phyloP scores from a whole-genome alignment of 1,284 basidiomycete species.

The Flammula alnicola region DNA sequence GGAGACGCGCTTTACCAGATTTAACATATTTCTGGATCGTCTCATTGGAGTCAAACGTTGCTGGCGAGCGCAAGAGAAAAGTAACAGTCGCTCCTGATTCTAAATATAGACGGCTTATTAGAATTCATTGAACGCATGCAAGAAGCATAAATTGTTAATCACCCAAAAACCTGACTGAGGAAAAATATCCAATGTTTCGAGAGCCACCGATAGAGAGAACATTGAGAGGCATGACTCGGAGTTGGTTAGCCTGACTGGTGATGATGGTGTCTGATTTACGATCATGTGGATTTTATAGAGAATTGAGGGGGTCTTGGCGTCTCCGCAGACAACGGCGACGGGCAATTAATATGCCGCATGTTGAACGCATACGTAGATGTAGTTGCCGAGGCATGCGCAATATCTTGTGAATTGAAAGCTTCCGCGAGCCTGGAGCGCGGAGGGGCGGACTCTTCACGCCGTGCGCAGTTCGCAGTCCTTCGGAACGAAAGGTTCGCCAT shows the following conservation, averaged over 20 bases:
- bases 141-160: constrained; percentile 19
- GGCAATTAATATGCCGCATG: too few relatives aligned
- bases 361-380: too few relatives aligned
- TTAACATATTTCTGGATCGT: constrained; percentile 45
- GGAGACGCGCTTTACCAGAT: constrained; percentile 47
- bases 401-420: too few relatives aligned
- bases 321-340: too few relatives aligned
- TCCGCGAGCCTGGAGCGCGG: too few relatives aligned
- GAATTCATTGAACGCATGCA: neutral
- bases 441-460: too few relatives aligned
- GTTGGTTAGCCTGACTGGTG: neutral
- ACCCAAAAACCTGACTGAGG: constrained; percentile 57
- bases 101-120: constrained; percentile 19
- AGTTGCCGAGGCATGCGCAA: too few relatives aligned
- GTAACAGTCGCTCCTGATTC: constrained; percentile 54
- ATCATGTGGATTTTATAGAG: too few relatives aligned
- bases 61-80: constrained; percentile 50
- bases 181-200: constrained; percentile 64
- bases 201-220: constrained; percentile 63
- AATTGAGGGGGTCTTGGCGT: too few relatives aligned
- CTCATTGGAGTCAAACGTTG: constrained; percentile 50
- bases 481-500: too few relatives aligned
- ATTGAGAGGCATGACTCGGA: constrained; percentile 24
- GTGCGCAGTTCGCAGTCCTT: too few relatives aligned
- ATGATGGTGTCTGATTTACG: neutral